A percentile compares a stretch with the other conserved stretches of the same genome.
phyloP scores from a whole-genome alignment of 768 basidiomycete genomes.

The Auricularia cornea region DNA sequence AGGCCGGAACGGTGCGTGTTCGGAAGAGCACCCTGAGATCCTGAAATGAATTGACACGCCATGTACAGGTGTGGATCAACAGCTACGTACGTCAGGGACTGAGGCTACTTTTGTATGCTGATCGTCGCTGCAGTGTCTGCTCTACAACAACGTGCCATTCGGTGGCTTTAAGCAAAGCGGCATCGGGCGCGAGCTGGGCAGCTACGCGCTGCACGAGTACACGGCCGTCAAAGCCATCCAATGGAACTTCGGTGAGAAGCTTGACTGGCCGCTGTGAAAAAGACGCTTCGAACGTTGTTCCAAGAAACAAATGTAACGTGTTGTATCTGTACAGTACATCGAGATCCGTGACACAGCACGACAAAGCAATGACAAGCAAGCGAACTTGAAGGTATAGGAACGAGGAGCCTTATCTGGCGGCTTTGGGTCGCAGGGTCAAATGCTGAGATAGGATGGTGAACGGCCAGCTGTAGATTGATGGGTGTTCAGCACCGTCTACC shows the following conservation, averaged over 20 bases:
- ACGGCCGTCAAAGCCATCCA: constrained; percentile 65
- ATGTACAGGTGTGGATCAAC: neutral
- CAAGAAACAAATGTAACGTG: neutral
- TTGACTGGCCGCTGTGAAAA: constrained; percentile 6
- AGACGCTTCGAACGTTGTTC: neutral
- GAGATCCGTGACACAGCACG: too few relatives aligned
- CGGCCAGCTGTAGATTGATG: too few relatives aligned
- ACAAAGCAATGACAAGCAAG: too few relatives aligned
- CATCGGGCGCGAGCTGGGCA: constrained; percentile 72
- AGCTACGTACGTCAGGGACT: neutral
- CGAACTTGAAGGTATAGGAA: too few relatives aligned
- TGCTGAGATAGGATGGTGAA: too few relatives aligned
- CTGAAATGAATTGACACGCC: neutral
- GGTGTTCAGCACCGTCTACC: neutral
- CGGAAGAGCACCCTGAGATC: neutral
- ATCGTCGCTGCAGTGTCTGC: constrained; percentile 10
- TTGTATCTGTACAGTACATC: neutral
- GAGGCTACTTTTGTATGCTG: neutral
- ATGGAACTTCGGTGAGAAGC: constrained; percentile 40
- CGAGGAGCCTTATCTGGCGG: too few relatives aligned
- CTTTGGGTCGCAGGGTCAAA: too few relatives aligned
- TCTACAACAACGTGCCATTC: constrained; percentile 59
- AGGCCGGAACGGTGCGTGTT: neutral
- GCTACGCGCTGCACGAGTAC: constrained; percentile 65
- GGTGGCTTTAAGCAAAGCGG: constrained; percentile 83